Evolutionary conservation across 371 early-diverging fungal species (phyloP).

Genomic region (Mucor plumbeus): DNA sequence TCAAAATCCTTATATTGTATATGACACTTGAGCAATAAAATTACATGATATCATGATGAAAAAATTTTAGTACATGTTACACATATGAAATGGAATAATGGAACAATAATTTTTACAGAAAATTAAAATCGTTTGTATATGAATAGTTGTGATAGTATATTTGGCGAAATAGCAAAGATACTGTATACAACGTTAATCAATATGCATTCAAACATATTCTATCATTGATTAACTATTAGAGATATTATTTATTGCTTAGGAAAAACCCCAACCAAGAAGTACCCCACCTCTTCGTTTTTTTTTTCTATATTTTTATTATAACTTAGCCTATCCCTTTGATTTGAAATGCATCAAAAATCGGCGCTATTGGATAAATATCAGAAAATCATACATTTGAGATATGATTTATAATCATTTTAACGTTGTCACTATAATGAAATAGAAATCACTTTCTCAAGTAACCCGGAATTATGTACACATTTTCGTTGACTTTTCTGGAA

Average conservation of each 20-base stretch:
- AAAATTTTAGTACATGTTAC: conserved; percentile 1
- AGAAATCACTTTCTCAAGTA: no score
- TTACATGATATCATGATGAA: conserved; percentile 2
- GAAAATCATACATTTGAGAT: background rate
- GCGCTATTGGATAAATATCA: background rate
- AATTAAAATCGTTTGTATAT: background rate
- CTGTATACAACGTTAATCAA: no score
- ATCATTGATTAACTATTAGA: background rate
- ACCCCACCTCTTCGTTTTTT: background rate
- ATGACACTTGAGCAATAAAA: background rate
- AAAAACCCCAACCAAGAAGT: background rate
- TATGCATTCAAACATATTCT: background rate
- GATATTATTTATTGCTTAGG: background rate
- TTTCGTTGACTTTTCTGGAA: background rate
- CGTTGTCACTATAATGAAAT: no score
- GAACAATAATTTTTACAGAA: background rate
- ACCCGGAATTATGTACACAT: background rate
- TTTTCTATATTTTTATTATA: background rate
- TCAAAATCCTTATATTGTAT: background rate
- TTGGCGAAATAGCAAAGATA: no score
- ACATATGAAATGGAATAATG: background rate
- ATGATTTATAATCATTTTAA: background rate
- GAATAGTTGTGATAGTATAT: no score
- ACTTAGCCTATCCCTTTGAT: background rate
- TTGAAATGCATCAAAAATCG: background rate